phyloP scores from a whole-genome alignment of 768 basidiomycete genomes.

The Boletus tomentosulus region DNA sequence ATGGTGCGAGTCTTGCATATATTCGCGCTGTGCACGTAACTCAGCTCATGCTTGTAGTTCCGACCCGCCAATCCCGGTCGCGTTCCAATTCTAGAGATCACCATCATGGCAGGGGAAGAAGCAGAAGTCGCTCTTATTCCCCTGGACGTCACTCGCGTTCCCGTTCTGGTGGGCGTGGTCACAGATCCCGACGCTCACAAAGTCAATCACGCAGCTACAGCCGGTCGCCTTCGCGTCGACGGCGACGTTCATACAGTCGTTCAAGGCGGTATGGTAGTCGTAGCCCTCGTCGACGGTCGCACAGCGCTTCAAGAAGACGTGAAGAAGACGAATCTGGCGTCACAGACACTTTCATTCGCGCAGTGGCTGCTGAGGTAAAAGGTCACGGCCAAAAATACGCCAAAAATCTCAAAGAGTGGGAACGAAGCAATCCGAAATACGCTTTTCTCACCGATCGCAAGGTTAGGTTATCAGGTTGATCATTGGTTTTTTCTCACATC shows the following conservation, averaged over 20 bases:
- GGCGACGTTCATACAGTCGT: conserved; percentile 47
- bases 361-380: conserved; percentile 81
- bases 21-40: not conserved
- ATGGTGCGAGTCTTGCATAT: conserved; percentile 48
- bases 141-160: conserved; percentile 28
- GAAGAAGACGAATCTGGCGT: conserved; percentile 58
- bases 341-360: conserved; percentile 81
- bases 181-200: conserved; percentile 20
- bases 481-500: conserved; percentile 2
- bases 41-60: conserved; percentile 11
- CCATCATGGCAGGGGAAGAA: conserved; percentile 22
- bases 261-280: conserved; percentile 41
- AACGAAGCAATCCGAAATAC: conserved; percentile 79
- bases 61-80: conserved; percentile 29
- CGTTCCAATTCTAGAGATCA: conserved; percentile 33
- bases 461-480: conserved; percentile 34
- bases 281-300: conserved; percentile 46
- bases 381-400: conserved; percentile 79
- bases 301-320: conserved; percentile 27
- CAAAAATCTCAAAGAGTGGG: conserved; percentile 65
- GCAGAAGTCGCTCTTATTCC: conserved; percentile 25
- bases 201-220: conserved; percentile 30
- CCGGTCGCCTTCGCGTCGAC: conserved; percentile 36
- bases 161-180: conserved; percentile 29
- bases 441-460: conserved; percentile 61